Evolutionary conservation across 2,329 filamentous ascomycete species (phyloP), one percentile per base, ranked within the genome.

Genomic region (Blastomyces parvus): DNA sequence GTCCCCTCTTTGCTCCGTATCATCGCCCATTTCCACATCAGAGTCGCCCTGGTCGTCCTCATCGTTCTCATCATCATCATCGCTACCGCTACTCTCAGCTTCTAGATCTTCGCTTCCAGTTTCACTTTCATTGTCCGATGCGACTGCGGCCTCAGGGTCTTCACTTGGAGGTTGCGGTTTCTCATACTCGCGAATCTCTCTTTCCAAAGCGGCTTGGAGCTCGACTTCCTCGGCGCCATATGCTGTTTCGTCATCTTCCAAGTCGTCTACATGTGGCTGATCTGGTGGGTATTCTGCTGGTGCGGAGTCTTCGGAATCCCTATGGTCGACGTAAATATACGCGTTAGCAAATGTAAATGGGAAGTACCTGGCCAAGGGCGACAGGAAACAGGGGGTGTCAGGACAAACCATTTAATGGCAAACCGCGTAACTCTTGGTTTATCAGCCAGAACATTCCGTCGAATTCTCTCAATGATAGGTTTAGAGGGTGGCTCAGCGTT

Each of bases 361-460:
- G 8, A 36, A 36, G 42, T 59, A 61, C 60, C 19, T 40, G 33
- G 60, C n/a, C 3, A 38, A 30, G n/a, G 30, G 30, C 6, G 30
- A 55, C n/a, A n/a, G 30, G 25, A 4, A 33, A 13, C 50, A 48
- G 57, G 61, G 11, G 22, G 22, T 22, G 52, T 33, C n/a, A 60
- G 27, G 36, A 62, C 84, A 64, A 83, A 96, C 94, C 94, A 99
- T 80, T 99, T 99, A 80, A 99, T 99, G 55, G 92, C 91, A 74
- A 99, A 99, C 67, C 94, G 87, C 38, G 94, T 99, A 60, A 99
- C 94, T 77, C 94, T 86, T 14, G 94, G 94, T 84, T 99, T 99
- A 80, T 97, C 93, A 2, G 92, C 91, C 46, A 99, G 84, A 60
- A 99, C 90, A 73, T 95, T 97, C 70, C 95, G 88, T 69, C 86